A percentile compares a stretch with the other conserved stretches of the same genome.
These are phyloP conservation scores for Metschnikowia gruessii DNA, from an alignment of 805 yeast genomes.

Conservation along the genomic window DNA sequence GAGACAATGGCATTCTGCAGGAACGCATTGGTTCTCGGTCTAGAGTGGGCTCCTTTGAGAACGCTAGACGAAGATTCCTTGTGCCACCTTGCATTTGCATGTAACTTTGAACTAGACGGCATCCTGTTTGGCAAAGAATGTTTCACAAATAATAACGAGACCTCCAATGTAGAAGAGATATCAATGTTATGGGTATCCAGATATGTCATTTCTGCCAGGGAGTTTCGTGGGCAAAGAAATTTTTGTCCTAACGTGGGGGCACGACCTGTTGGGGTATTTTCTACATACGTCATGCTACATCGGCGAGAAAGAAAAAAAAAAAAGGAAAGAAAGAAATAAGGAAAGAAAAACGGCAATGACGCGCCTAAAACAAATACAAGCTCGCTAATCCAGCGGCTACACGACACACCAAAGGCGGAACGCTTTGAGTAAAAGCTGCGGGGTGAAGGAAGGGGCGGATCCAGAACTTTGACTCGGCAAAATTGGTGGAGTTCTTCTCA, in stretches of 20 bases:
- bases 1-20: slow-evolving; percentile 1
- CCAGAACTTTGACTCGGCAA: too few relatives aligned
- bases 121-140: not conserved
- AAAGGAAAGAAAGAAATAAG: not conserved
- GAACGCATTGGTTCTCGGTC: not conserved
- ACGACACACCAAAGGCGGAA: too few relatives aligned
- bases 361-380: too few relatives aligned
- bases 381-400: too few relatives aligned
- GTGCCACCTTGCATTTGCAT: not conserved
- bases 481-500: too few relatives aligned
- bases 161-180: too few relatives aligned
- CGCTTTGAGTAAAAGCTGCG: too few relatives aligned
- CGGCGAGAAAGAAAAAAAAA: not conserved
- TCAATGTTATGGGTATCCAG: not conserved
- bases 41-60: not conserved
- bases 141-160: too few relatives aligned
- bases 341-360: not conserved
- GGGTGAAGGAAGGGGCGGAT: too few relatives aligned
- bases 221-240: not conserved
- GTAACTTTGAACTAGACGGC: not conserved
- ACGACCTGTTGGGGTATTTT: not conserved
- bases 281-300: not conserved
- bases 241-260: not conserved
- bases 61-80: not conserved
- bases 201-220: not conserved